A percentile compares a stretch with the other conserved stretches of the same genome.
Conservation (phyloP, 169 alveolate species). For the Eimeria maxima region DNA sequence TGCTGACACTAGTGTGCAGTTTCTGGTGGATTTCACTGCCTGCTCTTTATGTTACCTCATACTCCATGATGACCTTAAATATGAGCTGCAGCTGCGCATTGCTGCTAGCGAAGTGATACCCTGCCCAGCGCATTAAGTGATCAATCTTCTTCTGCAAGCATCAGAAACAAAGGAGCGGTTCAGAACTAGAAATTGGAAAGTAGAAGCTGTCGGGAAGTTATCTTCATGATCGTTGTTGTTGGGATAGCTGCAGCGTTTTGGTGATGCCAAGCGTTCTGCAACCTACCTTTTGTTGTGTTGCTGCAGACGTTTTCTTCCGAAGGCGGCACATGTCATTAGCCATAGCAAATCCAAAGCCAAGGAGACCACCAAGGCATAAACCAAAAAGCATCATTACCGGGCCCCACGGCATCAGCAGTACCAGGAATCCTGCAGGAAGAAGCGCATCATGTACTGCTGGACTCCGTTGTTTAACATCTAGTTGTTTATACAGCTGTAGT, state of each 20-base stretch:
- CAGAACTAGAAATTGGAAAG: no score
- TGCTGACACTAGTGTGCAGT: neutral
- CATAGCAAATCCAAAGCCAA: slow-evolving; percentile 80
- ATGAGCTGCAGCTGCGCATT: slow-evolving; percentile 81
- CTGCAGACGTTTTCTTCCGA: slow-evolving; percentile 77
- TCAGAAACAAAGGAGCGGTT: neutral
- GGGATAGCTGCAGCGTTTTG: neutral
- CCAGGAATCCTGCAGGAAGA: slow-evolving; percentile 53
- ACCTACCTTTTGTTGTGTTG: slow-evolving; percentile 78
- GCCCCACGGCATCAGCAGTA: slow-evolving; percentile 81
- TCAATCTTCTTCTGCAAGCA: slow-evolving; percentile 72
- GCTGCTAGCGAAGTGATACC: slow-evolving; percentile 79
- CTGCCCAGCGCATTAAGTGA: slow-evolving; percentile 82
- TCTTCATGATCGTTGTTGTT: neutral
- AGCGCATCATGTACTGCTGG: neutral
- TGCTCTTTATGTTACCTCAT: slow-evolving; percentile 22
- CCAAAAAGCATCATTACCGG: slow-evolving; percentile 81
- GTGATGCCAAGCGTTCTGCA: neutral
- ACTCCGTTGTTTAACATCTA: neutral
- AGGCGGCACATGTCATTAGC: slow-evolving; percentile 81
- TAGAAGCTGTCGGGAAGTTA: no score
- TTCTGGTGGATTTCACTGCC: neutral
- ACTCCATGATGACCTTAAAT: slow-evolving; percentile 78
- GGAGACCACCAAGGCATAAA: slow-evolving; percentile 55
- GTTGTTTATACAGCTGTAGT: neutral